These are phyloP conservation scores for Calocera cornea DNA, from an alignment of 768 basidiomycete species.

Conservation along the genomic window DNA sequence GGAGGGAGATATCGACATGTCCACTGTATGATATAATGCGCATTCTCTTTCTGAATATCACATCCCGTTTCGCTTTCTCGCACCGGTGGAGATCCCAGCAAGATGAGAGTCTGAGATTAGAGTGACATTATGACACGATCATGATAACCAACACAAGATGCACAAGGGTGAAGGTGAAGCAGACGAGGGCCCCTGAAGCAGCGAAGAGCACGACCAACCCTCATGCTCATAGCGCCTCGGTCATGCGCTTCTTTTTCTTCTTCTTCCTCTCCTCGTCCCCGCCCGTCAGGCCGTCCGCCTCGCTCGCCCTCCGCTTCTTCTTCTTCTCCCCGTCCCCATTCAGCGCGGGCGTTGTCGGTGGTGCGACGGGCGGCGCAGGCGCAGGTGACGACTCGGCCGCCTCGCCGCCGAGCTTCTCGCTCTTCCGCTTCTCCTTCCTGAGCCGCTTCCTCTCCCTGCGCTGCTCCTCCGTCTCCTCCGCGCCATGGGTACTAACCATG, in stretches of 20 bases:
- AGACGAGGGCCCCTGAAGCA: neutral
- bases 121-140: neutral
- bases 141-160: slow-evolving; percentile 5
- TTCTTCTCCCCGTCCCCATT: slow-evolving; percentile 19
- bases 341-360: slow-evolving; percentile 8
- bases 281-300: slow-evolving; percentile 12
- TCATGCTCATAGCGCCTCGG: slow-evolving; percentile 5
- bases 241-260: slow-evolving; percentile 24
- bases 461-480: slow-evolving; percentile 59
- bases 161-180: neutral
- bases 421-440: slow-evolving; percentile 58
- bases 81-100: neutral
- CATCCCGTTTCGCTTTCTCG: neutral
- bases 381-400: slow-evolving; percentile 23
- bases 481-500: slow-evolving; percentile 22
- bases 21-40: neutral
- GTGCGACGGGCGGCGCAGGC: neutral
- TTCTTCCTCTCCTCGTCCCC: slow-evolving; percentile 23
- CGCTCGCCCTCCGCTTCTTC: slow-evolving; percentile 28
- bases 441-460: slow-evolving; percentile 54
- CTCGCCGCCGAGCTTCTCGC: slow-evolving; percentile 50
- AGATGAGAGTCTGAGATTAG: neutral
- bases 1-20: slow-evolving; percentile 12
- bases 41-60: neutral
- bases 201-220: neutral